Percentiles rank a stretch among this genome's conserved stretches.
These are phyloP conservation scores for Botrytis galanthina DNA, from an alignment of 2,329 filamentous ascomycete species.

Conservation along the genomic window DNA sequence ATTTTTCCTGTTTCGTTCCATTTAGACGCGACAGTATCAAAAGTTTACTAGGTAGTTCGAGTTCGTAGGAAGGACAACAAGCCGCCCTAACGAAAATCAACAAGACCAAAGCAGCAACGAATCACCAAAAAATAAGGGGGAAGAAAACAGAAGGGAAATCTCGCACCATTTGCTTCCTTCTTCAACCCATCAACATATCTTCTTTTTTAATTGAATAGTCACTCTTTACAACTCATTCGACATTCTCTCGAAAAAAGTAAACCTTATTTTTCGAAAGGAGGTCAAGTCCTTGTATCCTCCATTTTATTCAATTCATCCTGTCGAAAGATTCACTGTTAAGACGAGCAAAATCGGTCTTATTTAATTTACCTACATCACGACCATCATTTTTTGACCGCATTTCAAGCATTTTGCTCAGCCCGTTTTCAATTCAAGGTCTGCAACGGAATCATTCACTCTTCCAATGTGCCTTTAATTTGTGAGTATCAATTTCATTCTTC, in stretches of 20 bases:
- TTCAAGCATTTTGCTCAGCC: not conserved
- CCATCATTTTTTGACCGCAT: conserved; percentile 6
- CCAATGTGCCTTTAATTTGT: conserved; percentile 37
- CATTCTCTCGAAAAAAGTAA: conserved; percentile 2
- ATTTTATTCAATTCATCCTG: conserved; percentile 1
- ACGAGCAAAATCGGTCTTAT: not conserved
- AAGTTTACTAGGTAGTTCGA: conserved; percentile 4
- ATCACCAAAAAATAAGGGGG: conserved; percentile 1
- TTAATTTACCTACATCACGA: conserved; percentile 13
- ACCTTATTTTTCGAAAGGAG: not conserved
- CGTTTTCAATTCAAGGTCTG: conserved; percentile 14
- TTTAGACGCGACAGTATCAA: conserved; percentile 11
- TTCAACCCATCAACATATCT: conserved; percentile 7
- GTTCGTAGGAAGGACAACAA: conserved; percentile 15
- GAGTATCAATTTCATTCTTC: conserved; percentile 19
- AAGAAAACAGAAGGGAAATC: not conserved
- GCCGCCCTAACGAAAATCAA: conserved; percentile 5
- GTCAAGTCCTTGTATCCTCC: conserved; percentile 12
- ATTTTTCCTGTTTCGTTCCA: not conserved
- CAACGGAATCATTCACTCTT: conserved; percentile 26
- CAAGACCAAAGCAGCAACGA: conserved; percentile 1
- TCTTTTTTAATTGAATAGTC: conserved; percentile 17
- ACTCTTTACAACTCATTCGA: conserved; percentile 16
- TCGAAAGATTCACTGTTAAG: not conserved
- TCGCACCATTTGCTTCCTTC: conserved; percentile 12